phyloP scores from a whole-genome alignment of 129 eudicot species.

The Pseudognaphalium luteoalbum region DNA sequence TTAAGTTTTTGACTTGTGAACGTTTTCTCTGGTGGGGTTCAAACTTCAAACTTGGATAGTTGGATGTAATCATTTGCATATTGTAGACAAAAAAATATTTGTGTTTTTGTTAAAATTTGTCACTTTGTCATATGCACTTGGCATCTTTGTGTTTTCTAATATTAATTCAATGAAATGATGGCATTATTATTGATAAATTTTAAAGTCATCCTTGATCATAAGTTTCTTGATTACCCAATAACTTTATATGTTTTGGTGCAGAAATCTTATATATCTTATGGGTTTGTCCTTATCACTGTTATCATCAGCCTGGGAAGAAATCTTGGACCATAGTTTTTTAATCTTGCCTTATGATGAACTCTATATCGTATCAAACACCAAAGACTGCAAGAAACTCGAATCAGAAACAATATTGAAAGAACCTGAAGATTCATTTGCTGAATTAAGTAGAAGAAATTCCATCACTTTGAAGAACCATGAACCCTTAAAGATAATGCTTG shows the following conservation, averaged over 20 bases:
- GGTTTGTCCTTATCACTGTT: slow-evolving; percentile 60
- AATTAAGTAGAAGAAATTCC: slow-evolving; percentile 39
- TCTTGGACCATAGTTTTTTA: slow-evolving; percentile 35
- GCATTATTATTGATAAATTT: not conserved
- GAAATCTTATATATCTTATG: slow-evolving; percentile 34
- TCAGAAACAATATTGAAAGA: slow-evolving; percentile 39
- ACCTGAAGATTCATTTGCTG: slow-evolving; percentile 20
- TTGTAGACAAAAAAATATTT: slow-evolving; percentile 16
- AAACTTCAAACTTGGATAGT: not conserved
- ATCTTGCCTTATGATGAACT: slow-evolving; percentile 33
- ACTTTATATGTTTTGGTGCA: slow-evolving; percentile 9
- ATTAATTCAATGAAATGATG: not conserved
- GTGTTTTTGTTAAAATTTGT: slow-evolving; percentile 10
- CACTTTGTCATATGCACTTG: slow-evolving; percentile 16
- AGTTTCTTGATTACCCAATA: not conserved
- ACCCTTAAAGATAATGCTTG: slow-evolving; percentile 60
- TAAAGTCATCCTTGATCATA: not conserved
- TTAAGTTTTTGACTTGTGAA: slow-evolving; percentile 10
- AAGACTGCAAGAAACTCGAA: slow-evolving; percentile 37
- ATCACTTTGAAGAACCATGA: slow-evolving; percentile 38
- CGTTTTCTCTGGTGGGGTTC: not conserved
- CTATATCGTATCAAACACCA: slow-evolving; percentile 20
- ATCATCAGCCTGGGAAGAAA: slow-evolving; percentile 62
- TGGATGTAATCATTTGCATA: not conserved
- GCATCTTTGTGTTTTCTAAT: slow-evolving; percentile 8